Evolutionary conservation across 2,329 filamentous ascomycete genomes (phyloP).

Genomic region (Cercospora brassicicola): DNA sequence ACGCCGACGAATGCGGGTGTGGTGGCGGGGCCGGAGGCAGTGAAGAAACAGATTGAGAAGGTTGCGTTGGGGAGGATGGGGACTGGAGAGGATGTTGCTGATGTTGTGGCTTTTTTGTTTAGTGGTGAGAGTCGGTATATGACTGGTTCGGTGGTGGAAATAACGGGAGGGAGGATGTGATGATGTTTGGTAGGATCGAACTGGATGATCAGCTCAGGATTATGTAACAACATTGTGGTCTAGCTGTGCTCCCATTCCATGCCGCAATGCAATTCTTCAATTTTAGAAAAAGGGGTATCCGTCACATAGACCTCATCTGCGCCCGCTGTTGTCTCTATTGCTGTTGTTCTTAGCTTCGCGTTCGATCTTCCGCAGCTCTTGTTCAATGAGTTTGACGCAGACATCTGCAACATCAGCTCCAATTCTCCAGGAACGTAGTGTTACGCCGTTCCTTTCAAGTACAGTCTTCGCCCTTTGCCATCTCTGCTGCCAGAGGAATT

Average conservation of each 20-base stretch:
- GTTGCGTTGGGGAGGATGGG: conserved; percentile 49
- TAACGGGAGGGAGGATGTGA: conserved; percentile 45
- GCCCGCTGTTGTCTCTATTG: background rate
- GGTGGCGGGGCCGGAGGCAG: conserved; percentile 49
- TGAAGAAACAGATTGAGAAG: conserved; percentile 43
- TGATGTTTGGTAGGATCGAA: background rate
- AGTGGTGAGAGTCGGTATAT: conserved; percentile 49
- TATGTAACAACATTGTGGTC: background rate
- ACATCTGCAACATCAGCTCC: conserved; percentile 69
- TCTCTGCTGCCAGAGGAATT: conserved; percentile 70
- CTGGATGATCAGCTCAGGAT: background rate
- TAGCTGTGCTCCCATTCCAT: background rate
- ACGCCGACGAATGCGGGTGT: conserved; percentile 54
- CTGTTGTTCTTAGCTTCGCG: conserved; percentile 23
- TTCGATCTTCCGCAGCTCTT: conserved; percentile 50
- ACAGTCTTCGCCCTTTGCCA: conserved; percentile 64
- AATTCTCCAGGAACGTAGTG: conserved; percentile 70
- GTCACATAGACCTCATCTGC: background rate
- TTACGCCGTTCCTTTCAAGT: conserved; percentile 65
- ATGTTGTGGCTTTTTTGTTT: conserved; percentile 53
- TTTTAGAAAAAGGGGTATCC: conserved; percentile 1
- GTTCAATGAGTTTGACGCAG: conserved; percentile 64
- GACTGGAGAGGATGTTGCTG: conserved; percentile 51
- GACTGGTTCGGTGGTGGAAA: conserved; percentile 51
- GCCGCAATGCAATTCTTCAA: background rate